Base-by-base conservation (phyloP, 345 rosid species). In the Excoecaria agallocha region DNA sequence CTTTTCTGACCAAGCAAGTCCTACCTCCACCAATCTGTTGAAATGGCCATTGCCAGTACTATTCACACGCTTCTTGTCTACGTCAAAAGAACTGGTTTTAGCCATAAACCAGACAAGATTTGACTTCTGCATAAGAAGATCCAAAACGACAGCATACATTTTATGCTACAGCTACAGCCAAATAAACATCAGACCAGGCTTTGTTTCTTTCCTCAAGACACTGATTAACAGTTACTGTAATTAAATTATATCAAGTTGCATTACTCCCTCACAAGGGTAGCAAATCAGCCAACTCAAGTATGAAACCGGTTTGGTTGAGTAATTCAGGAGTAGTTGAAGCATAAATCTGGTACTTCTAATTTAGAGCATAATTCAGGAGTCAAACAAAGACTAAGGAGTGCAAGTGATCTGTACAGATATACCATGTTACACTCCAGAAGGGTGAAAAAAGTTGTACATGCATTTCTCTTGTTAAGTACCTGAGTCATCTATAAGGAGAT, bases 351-450 rank as follows among this genome's bases (percentile, higher is more conserved):
- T 48, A 71, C 54, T 48, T 64, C 37, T 46, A 41, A 66, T 49
- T 55, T n/a, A 4, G 45, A 54, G 50, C 13, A 73, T 52, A 20
- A 25, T 30, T 37, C 57, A 63, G 30, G 79, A 20, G 43, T 63
- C 73, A 60, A 81, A 73, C 66, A 73, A 67, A 52, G 64, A 61
- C 79, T 64, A 69, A 56, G 15, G 59, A 11, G 60, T 54, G 62
- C 76, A 52, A 52, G 41, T 67, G 58, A 80, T 76, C 86, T 86
- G 84, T 86, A 84, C 83, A 84, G 78, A 79, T 72, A 71, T 78
- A 75, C 64, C 77, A 81, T 73, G 79, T 67, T 66, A 79, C 80
- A 84, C 82, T 74, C 82, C 76, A 12, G 41, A 15, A 16, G n/a
- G 66, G 66, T 51, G 72, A 74, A 74, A 80, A 60, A 74, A 64